Evolutionary conservation across 2,329 filamentous ascomycete genomes (phyloP).

Genomic region (Sporothrix schenckii): DNA sequence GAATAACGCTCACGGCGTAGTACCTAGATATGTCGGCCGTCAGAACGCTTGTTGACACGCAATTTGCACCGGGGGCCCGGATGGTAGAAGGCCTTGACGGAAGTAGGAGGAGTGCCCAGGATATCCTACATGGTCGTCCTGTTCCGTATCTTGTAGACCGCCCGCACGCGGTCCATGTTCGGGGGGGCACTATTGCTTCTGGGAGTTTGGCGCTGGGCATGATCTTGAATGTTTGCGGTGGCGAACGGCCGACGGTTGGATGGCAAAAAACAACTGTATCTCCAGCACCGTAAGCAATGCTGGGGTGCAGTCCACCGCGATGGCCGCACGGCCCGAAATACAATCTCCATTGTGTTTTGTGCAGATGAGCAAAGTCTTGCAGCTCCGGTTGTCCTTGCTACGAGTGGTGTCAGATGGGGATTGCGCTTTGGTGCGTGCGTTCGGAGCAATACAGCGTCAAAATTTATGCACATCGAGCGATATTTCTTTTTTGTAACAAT

Average conservation of each 20-base stretch:
- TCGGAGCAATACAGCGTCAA: no score
- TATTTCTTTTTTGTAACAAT: no score
- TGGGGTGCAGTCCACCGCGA: conserved; percentile 6
- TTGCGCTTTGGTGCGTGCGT: neutral
- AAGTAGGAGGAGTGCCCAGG: neutral
- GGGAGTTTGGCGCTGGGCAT: neutral
- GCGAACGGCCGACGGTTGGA: conserved; percentile 29
- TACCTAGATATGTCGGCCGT: conserved; percentile 30
- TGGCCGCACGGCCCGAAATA: conserved; percentile 22
- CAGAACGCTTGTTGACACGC: neutral
- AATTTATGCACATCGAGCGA: no score
- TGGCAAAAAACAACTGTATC: neutral
- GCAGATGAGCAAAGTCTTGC: neutral
- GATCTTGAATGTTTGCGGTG: conserved; percentile 38
- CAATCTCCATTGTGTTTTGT: conserved; percentile 28
- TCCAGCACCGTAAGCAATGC: conserved; percentile 29
- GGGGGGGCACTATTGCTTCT: conserved; percentile 42
- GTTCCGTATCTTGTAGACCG: conserved; percentile 69
- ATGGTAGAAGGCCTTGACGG: neutral
- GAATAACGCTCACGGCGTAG: conserved; percentile 75
- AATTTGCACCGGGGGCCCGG: neutral
- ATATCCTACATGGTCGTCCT: conserved; percentile 62
- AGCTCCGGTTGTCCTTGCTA: neutral
- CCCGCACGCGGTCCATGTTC: conserved; percentile 66
- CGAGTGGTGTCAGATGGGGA: conserved; percentile 23